Base-by-base conservation (phyloP, 306 rosid genomes). In the Fragaria ananassa region DNA sequence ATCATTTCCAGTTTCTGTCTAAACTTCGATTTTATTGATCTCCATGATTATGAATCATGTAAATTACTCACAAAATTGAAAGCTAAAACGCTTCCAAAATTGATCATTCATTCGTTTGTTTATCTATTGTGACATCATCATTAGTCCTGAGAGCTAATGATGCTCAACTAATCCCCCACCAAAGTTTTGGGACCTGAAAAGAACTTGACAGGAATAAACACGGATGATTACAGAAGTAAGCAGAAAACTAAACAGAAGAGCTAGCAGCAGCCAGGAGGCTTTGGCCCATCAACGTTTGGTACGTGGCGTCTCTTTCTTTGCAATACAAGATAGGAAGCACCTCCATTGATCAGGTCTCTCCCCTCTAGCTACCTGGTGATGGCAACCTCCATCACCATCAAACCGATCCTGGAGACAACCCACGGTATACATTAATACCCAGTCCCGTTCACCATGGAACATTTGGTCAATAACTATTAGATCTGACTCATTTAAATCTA, bases 261-360 rank as follows among this genome's bases (percentile, higher is more conserved):
- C 63, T 57, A 57, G 63, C 17, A 57, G 63, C 17, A 54, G 61
- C 61, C 61, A n/a, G 61, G 61, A 68, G 21, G 49, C 2, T 68
- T 44, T 21, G 53, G 41, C 11, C 51, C 34, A 21, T 21, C 29
- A 14, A 21, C 29, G 11, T 7, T 58, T 23, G 54, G 62, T 31
- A 31, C 35, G 35, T 23, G 63, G 51, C 50, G 74, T 53, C 84
- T 49, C 78, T 81, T 81, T 81, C 81, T 76, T 62, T 76, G 44
- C 67, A 51, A 60, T 61, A 29, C 72, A 76, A 62, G 74, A 60
- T 53, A 76, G 17, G 34, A 21, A 21, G 31, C 63, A 57, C 6
- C 31, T 2, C 60, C 25, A 53, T 53, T 3, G 60, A 53, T 57
- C 63, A 9, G 14, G 6, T 21, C 31, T 15, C 5, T 0, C 12